phyloP scores from a whole-genome alignment of 148 eudicot genomes.

The Rhododendron ferrugineum region DNA sequence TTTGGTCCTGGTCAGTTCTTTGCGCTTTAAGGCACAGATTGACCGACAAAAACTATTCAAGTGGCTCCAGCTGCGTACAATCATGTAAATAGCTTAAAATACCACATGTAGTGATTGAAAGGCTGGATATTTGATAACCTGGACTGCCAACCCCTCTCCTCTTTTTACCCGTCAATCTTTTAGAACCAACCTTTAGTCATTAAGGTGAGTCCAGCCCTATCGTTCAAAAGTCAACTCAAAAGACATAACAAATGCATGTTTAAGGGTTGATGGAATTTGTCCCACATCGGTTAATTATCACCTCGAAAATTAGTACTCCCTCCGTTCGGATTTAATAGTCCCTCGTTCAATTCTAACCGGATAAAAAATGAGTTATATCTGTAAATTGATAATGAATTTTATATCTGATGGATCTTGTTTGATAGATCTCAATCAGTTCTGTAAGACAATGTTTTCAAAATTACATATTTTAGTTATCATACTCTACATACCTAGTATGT shows the following conservation, averaged over 20 bases:
- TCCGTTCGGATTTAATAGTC: no score
- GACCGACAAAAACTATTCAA: background rate
- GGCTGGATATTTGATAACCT: background rate
- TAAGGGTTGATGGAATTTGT: background rate
- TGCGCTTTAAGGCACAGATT: background rate
- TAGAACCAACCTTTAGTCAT: constrained; percentile 1
- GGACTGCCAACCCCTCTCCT: background rate
- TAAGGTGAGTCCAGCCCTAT: background rate
- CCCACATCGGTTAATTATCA: background rate
- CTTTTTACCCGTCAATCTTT: background rate
- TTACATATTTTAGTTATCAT: background rate
- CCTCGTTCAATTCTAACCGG: no score
- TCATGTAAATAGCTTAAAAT: background rate
- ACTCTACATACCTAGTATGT: background rate
- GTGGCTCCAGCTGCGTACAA: background rate
- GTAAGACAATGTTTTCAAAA: no score
- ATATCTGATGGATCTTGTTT: no score
- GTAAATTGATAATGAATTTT: no score
- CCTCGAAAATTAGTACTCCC: no score
- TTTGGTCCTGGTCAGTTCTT: background rate
- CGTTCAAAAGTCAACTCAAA: background rate
- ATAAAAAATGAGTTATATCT: no score
- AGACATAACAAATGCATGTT: background rate
- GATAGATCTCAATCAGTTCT: no score
- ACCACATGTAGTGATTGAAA: background rate